A percentile compares a stretch with the other conserved stretches of the same genome.
Evolutionary conservation across 371 early-diverging fungal species (phyloP).

Genomic region (Mucor saturninus): DNA sequence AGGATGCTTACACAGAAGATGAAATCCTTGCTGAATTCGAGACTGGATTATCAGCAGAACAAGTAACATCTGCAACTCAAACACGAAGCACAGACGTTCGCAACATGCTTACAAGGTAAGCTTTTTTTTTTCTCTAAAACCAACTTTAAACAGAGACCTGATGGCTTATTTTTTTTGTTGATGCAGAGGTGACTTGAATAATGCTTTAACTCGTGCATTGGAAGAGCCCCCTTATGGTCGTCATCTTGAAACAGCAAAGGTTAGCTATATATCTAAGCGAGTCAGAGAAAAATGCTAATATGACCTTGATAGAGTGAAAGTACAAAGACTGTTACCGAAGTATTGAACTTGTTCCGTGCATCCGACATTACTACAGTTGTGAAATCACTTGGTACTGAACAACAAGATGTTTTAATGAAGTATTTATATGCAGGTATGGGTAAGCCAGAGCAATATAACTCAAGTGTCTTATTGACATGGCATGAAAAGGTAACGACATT

Average conservation of each 20-base stretch:
- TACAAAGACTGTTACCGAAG: slow-evolving; percentile 81
- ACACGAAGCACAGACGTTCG: slow-evolving; percentile 69
- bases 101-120: slow-evolving; percentile 51
- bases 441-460: slow-evolving; percentile 83
- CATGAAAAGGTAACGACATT: slow-evolving; percentile 81
- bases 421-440: slow-evolving; percentile 92
- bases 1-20: slow-evolving; percentile 75
- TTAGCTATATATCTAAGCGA: slow-evolving; percentile 26
- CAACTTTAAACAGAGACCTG: background rate
- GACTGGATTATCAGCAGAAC: slow-evolving; percentile 47
- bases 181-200: slow-evolving; percentile 68
- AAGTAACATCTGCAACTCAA: slow-evolving; percentile 62
- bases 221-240: slow-evolving; percentile 86
- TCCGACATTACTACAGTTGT: slow-evolving; percentile 71
- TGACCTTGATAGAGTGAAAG: slow-evolving; percentile 57
- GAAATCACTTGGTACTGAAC: slow-evolving; percentile 60
- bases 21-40: slow-evolving; percentile 55
- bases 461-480: slow-evolving; percentile 84
- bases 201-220: slow-evolving; percentile 73
- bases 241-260: slow-evolving; percentile 73
- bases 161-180: background rate
- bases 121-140: background rate
- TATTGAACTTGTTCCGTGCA: slow-evolving; percentile 70
- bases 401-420: slow-evolving; percentile 85
- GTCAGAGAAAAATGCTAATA: background rate